phyloP scores from a whole-genome alignment of 1,139 yeast species.

The Diutina sp. region DNA sequence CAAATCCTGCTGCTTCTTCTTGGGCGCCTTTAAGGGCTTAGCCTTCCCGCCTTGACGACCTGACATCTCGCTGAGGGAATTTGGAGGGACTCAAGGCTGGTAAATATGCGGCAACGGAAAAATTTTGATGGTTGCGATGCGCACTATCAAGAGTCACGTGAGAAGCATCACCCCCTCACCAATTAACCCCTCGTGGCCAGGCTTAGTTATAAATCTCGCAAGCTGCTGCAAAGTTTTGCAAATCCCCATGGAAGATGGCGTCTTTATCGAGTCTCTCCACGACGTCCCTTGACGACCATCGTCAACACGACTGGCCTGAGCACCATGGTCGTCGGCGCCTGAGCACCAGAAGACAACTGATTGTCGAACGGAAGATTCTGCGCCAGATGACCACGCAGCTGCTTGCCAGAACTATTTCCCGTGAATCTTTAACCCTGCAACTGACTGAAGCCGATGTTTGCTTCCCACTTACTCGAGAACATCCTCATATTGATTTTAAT shows the following conservation, averaged over 20 bases:
- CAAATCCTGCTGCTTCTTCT: slow-evolving; percentile 56
- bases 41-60: slow-evolving; percentile 71
- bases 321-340: neutral
- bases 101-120: neutral
- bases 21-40: slow-evolving; percentile 56
- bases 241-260: neutral
- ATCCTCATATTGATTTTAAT: slow-evolving; percentile 21
- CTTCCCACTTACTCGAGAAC: slow-evolving; percentile 80
- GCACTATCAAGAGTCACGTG: neutral
- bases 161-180: neutral
- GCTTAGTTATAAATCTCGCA: neutral
- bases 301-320: neutral
- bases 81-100: neutral
- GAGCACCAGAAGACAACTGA: neutral
- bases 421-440: neutral
- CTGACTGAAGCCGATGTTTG: slow-evolving; percentile 92
- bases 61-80: slow-evolving; percentile 28
- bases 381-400: neutral
- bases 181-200: neutral
- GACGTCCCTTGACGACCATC: neutral
- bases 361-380: neutral
- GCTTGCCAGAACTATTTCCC: neutral
- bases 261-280: neutral
- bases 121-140: neutral
- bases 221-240: neutral